Evolutionary conservation across 176 grass and related monocot species (phyloP), one percentile per base, ranked within the genome.

Genomic region (Eragrostis curvula): DNA sequence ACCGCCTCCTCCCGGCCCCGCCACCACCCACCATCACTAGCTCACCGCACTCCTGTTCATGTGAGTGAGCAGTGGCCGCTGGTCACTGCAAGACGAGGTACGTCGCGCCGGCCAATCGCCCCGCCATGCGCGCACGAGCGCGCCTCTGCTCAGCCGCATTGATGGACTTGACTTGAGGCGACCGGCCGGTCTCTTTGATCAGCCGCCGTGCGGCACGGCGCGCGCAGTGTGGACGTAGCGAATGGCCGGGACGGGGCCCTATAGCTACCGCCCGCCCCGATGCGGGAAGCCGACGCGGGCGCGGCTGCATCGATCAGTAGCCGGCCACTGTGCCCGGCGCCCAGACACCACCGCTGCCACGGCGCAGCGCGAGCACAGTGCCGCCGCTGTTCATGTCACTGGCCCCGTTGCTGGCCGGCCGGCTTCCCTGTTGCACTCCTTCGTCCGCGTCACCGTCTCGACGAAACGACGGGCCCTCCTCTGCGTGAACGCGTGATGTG

Each of bases 371-470:
- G 52, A 15, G 43, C 83, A 65, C 83, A 79, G 68, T 71, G 53
- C 32, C 32, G n/a, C n/a, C 10, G 73, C 57, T 72, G 83, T 39
- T 81, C 79, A 43, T 48, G 75, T 17, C 68, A n/a, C 81, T 71
- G 51, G 21, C 51, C 57, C n/a, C 21, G 12, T 6, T 8, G 3
- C 14, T 3, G 50, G 36, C 23, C 42, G 40, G 39, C 24, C 24
- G 6, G 68, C 12, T 7, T 23, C 6, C n/a, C n/a, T 43, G 74
- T 60, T 42, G 39, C 32, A 2, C 39, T 16, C 42, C 21, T n/a
- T 32, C 53, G 55, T 60, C 52, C 51, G 52, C 51, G 51, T 74
- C 30, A 40, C 17, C 53, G 11, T 29, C 41, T 29, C 41, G 41
- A 62, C 56, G 21, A 40, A 51, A 17, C 30, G 71, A 53, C 51